Percentiles rank a stretch among this genome's conserved stretches.
Evolutionary conservation across 163 green algal species (phyloP).

Genomic region (Prototheca cutis): DNA sequence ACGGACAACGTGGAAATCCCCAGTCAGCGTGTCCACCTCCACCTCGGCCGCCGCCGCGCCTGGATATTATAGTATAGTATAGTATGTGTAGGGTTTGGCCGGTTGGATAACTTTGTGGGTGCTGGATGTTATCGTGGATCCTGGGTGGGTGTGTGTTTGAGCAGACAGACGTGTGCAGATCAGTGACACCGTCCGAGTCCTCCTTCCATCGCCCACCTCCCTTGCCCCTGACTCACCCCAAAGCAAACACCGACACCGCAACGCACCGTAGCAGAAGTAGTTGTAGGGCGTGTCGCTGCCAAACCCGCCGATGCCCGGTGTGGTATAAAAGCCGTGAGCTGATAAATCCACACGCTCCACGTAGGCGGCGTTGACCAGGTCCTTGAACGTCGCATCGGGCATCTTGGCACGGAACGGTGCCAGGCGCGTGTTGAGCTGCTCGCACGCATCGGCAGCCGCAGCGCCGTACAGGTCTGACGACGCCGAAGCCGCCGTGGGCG

Average conservation of each 20-base stretch:
- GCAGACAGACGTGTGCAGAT: too few species aligned
- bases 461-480: slow-evolving; percentile 84
- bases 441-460: slow-evolving; percentile 76
- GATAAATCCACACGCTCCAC: slow-evolving; percentile 81
- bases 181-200: too few species aligned
- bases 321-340: slow-evolving; percentile 92
- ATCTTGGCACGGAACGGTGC: slow-evolving; percentile 40
- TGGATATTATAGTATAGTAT: too few species aligned
- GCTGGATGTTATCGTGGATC: too few species aligned
- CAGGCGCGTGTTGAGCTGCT: slow-evolving; percentile 71
- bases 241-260: not conserved
- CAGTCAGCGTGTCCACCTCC: slow-evolving; percentile 85
- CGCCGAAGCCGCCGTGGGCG: slow-evolving; percentile 83
- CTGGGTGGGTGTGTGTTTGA: too few species aligned
- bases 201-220: not conserved
- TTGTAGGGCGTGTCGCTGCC: slow-evolving; percentile 76
- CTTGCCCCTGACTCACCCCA: not conserved
- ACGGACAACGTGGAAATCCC: slow-evolving; percentile 73
- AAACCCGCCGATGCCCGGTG: slow-evolving; percentile 81
- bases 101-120: too few species aligned
- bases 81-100: too few species aligned
- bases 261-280: slow-evolving; percentile 77
- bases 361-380: slow-evolving; percentile 72
- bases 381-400: slow-evolving; percentile 19
- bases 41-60: slow-evolving; percentile 66